These are phyloP conservation scores for Citropsis articulata DNA, from an alignment of 345 rosid genomes.

Conservation along the genomic window DNA sequence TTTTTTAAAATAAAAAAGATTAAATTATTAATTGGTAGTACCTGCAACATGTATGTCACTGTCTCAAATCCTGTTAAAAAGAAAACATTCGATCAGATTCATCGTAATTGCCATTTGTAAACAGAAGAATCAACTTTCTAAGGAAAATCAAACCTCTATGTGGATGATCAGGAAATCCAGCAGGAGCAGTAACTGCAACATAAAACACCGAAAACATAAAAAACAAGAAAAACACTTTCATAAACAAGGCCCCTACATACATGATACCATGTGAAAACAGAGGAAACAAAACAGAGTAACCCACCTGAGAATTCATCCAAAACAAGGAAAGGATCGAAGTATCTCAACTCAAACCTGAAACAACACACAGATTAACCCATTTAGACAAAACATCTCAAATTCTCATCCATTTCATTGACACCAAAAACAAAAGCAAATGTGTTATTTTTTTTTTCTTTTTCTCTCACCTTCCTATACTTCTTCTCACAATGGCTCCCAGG, in stretches of 20 bases:
- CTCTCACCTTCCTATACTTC: slow-evolving; percentile 84
- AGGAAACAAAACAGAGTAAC: slow-evolving; percentile 15
- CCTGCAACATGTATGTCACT: slow-evolving; percentile 95
- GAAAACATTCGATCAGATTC: neutral
- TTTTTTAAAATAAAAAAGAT: neutral
- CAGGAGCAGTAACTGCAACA: slow-evolving; percentile 69
- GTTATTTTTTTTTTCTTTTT: neutral
- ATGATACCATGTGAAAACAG: neutral
- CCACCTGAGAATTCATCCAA: slow-evolving; percentile 86
- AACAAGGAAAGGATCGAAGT: slow-evolving; percentile 84
- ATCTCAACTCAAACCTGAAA: slow-evolving; percentile 74
- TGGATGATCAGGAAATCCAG: slow-evolving; percentile 97
- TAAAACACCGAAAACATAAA: slow-evolving; percentile 8
- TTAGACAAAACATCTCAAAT: neutral
- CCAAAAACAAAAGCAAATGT: neutral
- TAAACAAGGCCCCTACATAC: neutral
- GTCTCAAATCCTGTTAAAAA: slow-evolving; percentile 78
- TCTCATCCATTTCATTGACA: neutral
- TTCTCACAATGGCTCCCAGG: slow-evolving; percentile 78
- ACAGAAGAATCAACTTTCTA: neutral
- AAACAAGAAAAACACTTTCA: neutral
- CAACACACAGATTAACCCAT: slow-evolving; percentile 7
- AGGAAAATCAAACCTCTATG: slow-evolving; percentile 67
- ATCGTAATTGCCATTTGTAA: neutral
- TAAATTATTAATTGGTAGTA: slow-evolving; percentile 18